phyloP scores from a whole-genome alignment of 345 rosid genomes.

The Geranium brycei region DNA sequence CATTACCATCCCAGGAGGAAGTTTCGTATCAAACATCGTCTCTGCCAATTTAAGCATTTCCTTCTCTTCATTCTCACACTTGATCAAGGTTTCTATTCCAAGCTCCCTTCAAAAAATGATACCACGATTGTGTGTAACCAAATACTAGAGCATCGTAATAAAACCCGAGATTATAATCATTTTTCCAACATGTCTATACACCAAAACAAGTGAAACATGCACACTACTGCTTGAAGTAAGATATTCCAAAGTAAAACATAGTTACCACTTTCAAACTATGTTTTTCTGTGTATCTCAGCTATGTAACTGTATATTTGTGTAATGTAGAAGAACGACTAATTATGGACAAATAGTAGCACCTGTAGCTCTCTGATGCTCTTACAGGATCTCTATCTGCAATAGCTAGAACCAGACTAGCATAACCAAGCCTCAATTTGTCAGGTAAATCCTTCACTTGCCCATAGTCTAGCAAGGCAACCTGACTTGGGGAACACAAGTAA shows the following conservation, averaged over 20 bases:
- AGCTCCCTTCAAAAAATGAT: conserved; percentile 45
- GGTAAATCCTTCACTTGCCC: conserved; percentile 98
- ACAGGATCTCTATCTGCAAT: conserved; percentile 60
- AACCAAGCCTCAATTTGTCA: conserved; percentile 63
- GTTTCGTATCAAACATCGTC: conserved; percentile 76
- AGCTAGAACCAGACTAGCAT: conserved; percentile 77
- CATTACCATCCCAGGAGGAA: conserved; percentile 68
- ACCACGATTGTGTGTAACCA: no score
- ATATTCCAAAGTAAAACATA: background rate
- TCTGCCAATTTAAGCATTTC: conserved; percentile 68
- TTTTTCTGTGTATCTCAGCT: no score
- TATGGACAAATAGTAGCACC: conserved; percentile 23
- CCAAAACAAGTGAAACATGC: no score
- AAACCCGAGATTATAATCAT: background rate
- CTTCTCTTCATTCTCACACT: conserved; percentile 47
- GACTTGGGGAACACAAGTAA: conserved; percentile 15
- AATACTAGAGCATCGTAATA: conserved; percentile 1
- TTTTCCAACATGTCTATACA: background rate
- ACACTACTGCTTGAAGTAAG: no score
- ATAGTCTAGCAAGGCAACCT: conserved; percentile 91
- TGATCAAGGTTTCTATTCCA: conserved; percentile 55
- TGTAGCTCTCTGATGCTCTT: conserved; percentile 54
- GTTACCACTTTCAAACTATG: background rate
- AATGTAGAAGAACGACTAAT: background rate
- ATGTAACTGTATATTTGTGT: no score